phyloP scores from a whole-genome alignment of 2,329 filamentous ascomycete genomes.

The Ramularia collo-cygni region DNA sequence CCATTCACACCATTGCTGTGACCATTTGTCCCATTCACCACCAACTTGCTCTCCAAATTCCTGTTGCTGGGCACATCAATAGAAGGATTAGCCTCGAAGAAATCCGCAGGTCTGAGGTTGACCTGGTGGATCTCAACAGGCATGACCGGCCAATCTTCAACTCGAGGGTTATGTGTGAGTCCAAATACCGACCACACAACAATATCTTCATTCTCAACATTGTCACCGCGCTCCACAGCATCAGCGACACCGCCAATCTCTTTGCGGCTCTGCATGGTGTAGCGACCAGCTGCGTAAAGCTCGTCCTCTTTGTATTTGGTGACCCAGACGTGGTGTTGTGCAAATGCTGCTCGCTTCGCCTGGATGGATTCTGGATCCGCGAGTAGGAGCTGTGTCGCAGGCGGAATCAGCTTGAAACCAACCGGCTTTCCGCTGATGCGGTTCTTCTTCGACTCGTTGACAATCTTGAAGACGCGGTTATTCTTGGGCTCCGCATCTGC shows the following conservation, averaged over 20 bases:
- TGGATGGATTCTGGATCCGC: slow-evolving; percentile 41
- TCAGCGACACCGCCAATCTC: slow-evolving; percentile 42
- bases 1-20: slow-evolving; percentile 5
- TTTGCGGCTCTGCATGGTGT: slow-evolving; percentile 41
- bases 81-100: slow-evolving; percentile 48
- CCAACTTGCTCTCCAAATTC: slow-evolving; percentile 12
- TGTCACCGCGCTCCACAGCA: slow-evolving; percentile 37
- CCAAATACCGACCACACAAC: slow-evolving; percentile 47
- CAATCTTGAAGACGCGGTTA: slow-evolving; percentile 51
- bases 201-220: slow-evolving; percentile 40
- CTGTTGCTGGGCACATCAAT: slow-evolving; percentile 43
- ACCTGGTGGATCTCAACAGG: slow-evolving; percentile 44
- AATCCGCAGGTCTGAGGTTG: slow-evolving; percentile 45
- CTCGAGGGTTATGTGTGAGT: slow-evolving; percentile 46
- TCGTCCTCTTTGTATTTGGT: slow-evolving; percentile 48
- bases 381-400: slow-evolving; percentile 45
- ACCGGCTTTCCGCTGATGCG: slow-evolving; percentile 41
- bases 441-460: slow-evolving; percentile 43
- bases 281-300: slow-evolving; percentile 43
- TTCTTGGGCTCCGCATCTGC: slow-evolving; percentile 37
- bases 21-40: slow-evolving; percentile 3
- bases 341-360: slow-evolving; percentile 42
- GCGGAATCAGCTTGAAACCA: slow-evolving; percentile 44
- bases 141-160: slow-evolving; percentile 47
- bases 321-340: slow-evolving; percentile 48